Evolutionary conservation across 2,329 filamentous ascomycete genomes (phyloP).

Genomic region (Monosporascus sp.): DNA sequence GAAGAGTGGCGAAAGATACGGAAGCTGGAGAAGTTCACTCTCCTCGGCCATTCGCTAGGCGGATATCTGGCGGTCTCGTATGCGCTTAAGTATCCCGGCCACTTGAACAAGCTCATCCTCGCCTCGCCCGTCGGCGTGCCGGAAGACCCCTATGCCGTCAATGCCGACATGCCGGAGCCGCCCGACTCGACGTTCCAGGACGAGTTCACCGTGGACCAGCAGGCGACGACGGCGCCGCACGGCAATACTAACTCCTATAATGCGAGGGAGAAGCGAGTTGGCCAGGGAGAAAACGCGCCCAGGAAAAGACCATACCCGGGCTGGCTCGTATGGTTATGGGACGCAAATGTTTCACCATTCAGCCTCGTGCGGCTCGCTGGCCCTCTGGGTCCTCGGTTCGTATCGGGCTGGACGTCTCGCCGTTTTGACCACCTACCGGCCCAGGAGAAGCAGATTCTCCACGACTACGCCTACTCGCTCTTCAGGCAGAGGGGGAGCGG

Average conservation of each 20-base stretch:
- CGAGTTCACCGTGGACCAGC: slow-evolving; percentile 75
- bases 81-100: slow-evolving; percentile 91
- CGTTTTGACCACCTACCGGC: slow-evolving; percentile 84
- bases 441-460: slow-evolving; percentile 75
- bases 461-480: slow-evolving; percentile 90
- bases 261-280: slow-evolving; percentile 26
- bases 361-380: slow-evolving; percentile 83
- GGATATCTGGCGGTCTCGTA: slow-evolving; percentile 95
- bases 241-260: slow-evolving; percentile 33
- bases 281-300: slow-evolving; percentile 22
- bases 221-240: slow-evolving; percentile 25
- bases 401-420: slow-evolving; percentile 90
- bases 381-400: slow-evolving; percentile 82
- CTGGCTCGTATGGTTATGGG: slow-evolving; percentile 93
- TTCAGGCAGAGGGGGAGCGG: slow-evolving; percentile 90
- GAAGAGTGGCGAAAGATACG: slow-evolving; percentile 91
- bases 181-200: slow-evolving; percentile 65
- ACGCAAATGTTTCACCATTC: slow-evolving; percentile 94
- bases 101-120: slow-evolving; percentile 90
- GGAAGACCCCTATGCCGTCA: slow-evolving; percentile 86
- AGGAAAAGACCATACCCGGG: slow-evolving; percentile 60
- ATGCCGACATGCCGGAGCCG: slow-evolving; percentile 73
- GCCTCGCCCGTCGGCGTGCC: slow-evolving; percentile 93
- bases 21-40: slow-evolving; percentile 87
- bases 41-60: slow-evolving; percentile 88